phyloP scores from a whole-genome alignment of 2,329 filamentous ascomycete species.

The Teratosphaeriaceae sp. region DNA sequence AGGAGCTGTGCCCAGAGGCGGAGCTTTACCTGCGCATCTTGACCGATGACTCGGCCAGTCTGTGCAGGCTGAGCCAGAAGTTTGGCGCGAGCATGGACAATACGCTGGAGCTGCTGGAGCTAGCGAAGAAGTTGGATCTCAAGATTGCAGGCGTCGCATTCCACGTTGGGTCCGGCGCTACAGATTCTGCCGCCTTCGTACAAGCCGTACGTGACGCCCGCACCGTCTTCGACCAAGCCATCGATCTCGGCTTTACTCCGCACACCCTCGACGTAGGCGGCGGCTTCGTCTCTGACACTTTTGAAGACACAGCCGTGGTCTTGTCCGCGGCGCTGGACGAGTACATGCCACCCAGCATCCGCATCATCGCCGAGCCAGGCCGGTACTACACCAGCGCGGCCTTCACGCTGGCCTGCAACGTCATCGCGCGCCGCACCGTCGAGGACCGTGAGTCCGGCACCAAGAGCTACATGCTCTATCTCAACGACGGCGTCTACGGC shows the following conservation, averaged over 20 bases:
- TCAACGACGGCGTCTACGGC: constrained; percentile 96
- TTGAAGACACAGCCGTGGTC: constrained; percentile 81
- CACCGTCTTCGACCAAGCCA: constrained; percentile 79
- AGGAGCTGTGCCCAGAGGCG: constrained; percentile 79
- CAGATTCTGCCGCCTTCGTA: constrained; percentile 83
- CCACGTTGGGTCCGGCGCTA: constrained; percentile 93
- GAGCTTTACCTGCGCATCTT: constrained; percentile 91
- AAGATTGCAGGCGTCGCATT: constrained; percentile 96
- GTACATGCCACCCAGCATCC: constrained; percentile 77
- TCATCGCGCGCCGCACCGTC: constrained; percentile 91
- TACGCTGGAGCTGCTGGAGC: constrained; percentile 66
- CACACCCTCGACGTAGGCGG: constrained; percentile 91
- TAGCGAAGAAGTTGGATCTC: constrained; percentile 75
- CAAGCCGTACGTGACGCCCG: constrained; percentile 89
- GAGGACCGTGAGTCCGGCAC: constrained; percentile 59
- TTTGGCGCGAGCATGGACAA: constrained; percentile 87
- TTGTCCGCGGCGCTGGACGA: constrained; percentile 74
- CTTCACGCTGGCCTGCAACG: constrained; percentile 90
- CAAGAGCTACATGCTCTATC: constrained; percentile 89
- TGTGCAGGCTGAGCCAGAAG: constrained; percentile 95
- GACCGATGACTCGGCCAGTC: constrained; percentile 89
- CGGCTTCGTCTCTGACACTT: constrained; percentile 84
- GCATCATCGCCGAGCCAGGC: constrained; percentile 91
- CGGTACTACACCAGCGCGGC: constrained; percentile 92
- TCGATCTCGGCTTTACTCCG: constrained; percentile 67